Evolutionary conservation across 1,139 yeast species (phyloP), one percentile per base, ranked within the genome.

Genomic region (Eremothecium coryli): DNA sequence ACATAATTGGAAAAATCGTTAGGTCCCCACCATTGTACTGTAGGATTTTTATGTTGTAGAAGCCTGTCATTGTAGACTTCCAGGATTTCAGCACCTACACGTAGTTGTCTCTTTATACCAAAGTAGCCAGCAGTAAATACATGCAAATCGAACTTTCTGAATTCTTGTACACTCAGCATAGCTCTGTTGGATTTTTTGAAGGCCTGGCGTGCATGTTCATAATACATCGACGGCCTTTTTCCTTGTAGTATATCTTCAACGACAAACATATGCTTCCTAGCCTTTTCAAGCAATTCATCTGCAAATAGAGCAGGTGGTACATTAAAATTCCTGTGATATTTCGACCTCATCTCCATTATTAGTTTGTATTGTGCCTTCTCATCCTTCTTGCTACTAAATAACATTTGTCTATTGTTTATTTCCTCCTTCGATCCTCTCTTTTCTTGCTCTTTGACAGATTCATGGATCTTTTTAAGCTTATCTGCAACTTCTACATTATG

Each of bases 1-100:
- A 79, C 76, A 46, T 73, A 75, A 5, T 71, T 64, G 2, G 69
- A 55, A 48, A 77, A 80, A 33, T 71, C 71, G 14, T 65, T 64
- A 0, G 62, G 46, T 1, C 80, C 73, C 85, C 85, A 79, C 60
- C 75, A 79, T 27, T 62, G 58, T 3, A 78, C 55, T 1, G 75
- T 71, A 11, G 62, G 57, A 42, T 70, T 69, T 12, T 44, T 53
- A 4, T 62, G 50, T 5, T 40, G 41, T 6, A 49, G 37, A 7
- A 73, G 48, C 26, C 61, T 46, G 2, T 49, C 41, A 26, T 52
- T 42, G 48, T 45, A 65, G 31, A 53, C 42, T 18, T 56, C 43
- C 24, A 56, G 40, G 29, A 71, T 64, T 38, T 56, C 43, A 18
- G 54, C 51, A 1, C 78, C 69, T 1, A 79, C 65, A 11, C 61